Evolutionary conservation across 1,284 basidiomycete genomes (phyloP), one percentile per base, ranked within the genome.

Genomic region (Irpex rosettiformis): DNA sequence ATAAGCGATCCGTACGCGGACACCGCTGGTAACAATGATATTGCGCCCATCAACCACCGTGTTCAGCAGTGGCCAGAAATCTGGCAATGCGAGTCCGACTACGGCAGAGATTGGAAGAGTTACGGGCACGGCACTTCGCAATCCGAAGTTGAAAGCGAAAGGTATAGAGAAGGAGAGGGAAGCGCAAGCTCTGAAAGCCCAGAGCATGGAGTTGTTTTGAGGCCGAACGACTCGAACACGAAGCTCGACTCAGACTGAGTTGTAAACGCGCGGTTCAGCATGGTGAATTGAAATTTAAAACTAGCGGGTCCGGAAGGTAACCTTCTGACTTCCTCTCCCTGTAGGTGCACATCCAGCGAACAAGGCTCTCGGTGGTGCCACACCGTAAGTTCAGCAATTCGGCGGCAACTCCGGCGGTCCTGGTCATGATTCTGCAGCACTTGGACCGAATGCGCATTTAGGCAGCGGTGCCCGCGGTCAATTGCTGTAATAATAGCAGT

Each of bases 101-200:
- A 73, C 73, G 2, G 81, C 81, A 25, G 82, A 82, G 61, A 70
- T 80, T 25, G 81, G 84, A 67, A 74, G 77, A 4, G 77, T 75
- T 4, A 65, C 81, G 29, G 83, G 82, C 3, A 65, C 73, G 5
- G 59, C 79, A 45, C 66, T 84, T 48, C 79, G 82, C 27, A 81
- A 78, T 65, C 72, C 74, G 45, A 70, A 76, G 0, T 69, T 84
- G 43, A 80, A 81, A 64, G 76, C 73, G 11, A 81, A 79, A 64
- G 82, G 80, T 8, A 58, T 77, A 43, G 74, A 81, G 72, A 84
- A 83, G 66, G 78, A 84, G 65, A 75, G 77, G 76, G 80, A 82
- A 70, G 81, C 81, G 0, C 70, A 75, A 22, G 70, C 75, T 0
- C 64, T 77, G 55, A 79, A 79, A 61, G 62, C 73, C 16, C 82